A percentile compares a stretch with the other conserved stretches of the same genome.
phyloP scores from a whole-genome alignment of 2,329 filamentous ascomycete species.

The Monascus ruber region DNA sequence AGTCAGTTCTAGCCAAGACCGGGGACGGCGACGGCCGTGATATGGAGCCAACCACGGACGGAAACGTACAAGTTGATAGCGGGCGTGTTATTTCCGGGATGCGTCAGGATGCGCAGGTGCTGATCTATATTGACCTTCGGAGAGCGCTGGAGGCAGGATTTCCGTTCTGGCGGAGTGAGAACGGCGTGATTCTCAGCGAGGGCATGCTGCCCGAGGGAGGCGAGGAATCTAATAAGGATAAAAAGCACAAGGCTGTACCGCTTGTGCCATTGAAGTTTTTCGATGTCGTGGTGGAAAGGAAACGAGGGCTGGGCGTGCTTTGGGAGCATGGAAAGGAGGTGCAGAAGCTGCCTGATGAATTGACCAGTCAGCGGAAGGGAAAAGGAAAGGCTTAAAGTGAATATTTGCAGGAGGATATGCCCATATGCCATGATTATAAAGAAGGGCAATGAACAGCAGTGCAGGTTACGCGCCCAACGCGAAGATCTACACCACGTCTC shows the following conservation, averaged over 20 bases:
- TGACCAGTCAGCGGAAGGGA: slow-evolving; percentile 25
- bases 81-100: slow-evolving; percentile 62
- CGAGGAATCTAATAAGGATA: slow-evolving; percentile 25
- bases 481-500: no score
- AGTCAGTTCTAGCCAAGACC: slow-evolving; percentile 19
- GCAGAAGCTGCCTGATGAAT: slow-evolving; percentile 37
- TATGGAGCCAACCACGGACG: slow-evolving; percentile 1
- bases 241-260: slow-evolving; percentile 38
- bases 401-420: no score
- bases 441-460: no score
- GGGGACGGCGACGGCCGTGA: slow-evolving; percentile 5
- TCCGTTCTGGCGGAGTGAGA: slow-evolving; percentile 69
- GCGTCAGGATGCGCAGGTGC: slow-evolving; percentile 61
- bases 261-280: slow-evolving; percentile 58
- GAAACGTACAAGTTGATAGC: slow-evolving; percentile 8
- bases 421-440: no score
- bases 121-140: slow-evolving; percentile 66
- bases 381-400: slow-evolving; percentile 3
- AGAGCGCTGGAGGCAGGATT: slow-evolving; percentile 51
- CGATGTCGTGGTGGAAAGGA: slow-evolving; percentile 61
- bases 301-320: slow-evolving; percentile 58
- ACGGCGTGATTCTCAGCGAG: slow-evolving; percentile 57
- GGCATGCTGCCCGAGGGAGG: slow-evolving; percentile 40
- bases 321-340: slow-evolving; percentile 46
- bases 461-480: no score